A percentile compares a stretch with the other conserved stretches of the same genome.
phyloP scores from a whole-genome alignment of 768 basidiomycete species.

The Auriscalpium orientale region DNA sequence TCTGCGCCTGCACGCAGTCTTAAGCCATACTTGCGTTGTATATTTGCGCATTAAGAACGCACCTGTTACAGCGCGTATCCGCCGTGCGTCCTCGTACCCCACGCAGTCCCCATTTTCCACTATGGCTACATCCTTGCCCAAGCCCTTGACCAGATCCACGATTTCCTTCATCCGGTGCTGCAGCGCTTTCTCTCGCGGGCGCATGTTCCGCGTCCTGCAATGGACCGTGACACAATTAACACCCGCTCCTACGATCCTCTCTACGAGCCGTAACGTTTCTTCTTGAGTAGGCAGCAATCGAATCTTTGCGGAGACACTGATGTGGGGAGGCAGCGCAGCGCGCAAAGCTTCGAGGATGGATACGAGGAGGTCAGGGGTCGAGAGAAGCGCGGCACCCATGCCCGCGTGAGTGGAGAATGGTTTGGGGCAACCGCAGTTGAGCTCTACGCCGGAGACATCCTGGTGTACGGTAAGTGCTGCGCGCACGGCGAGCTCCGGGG shows the following conservation, averaged over 20 bases:
- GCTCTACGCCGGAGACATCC: slow-evolving; percentile 90
- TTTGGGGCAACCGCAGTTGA: slow-evolving; percentile 97
- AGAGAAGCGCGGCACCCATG: slow-evolving; percentile 94
- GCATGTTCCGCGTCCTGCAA: slow-evolving; percentile 90
- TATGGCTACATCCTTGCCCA: slow-evolving; percentile 77
- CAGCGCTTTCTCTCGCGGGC: slow-evolving; percentile 70
- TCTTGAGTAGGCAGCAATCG: slow-evolving; percentile 79
- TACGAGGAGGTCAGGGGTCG: slow-evolving; percentile 86
- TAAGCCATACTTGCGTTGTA: background rate
- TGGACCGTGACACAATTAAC: slow-evolving; percentile 89
- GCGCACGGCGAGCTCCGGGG: slow-evolving; percentile 85
- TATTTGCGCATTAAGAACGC: slow-evolving; percentile 14
- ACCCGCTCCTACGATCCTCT: slow-evolving; percentile 80
- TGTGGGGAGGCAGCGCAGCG: slow-evolving; percentile 59
- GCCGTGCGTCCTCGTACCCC: slow-evolving; percentile 69
- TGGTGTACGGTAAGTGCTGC: slow-evolving; percentile 81
- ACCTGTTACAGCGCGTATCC: slow-evolving; percentile 73
- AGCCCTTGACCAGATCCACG: slow-evolving; percentile 70
- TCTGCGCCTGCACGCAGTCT: slow-evolving; percentile 49
- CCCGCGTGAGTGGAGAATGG: slow-evolving; percentile 91
- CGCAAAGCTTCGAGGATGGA: slow-evolving; percentile 79
- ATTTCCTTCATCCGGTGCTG: slow-evolving; percentile 77
- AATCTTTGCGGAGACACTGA: slow-evolving; percentile 93
- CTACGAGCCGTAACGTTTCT: slow-evolving; percentile 85
- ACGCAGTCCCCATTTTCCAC: slow-evolving; percentile 92